Conservation (phyloP, 2,329 filamentous ascomycete genomes). For the Cadophora sp. region DNA sequence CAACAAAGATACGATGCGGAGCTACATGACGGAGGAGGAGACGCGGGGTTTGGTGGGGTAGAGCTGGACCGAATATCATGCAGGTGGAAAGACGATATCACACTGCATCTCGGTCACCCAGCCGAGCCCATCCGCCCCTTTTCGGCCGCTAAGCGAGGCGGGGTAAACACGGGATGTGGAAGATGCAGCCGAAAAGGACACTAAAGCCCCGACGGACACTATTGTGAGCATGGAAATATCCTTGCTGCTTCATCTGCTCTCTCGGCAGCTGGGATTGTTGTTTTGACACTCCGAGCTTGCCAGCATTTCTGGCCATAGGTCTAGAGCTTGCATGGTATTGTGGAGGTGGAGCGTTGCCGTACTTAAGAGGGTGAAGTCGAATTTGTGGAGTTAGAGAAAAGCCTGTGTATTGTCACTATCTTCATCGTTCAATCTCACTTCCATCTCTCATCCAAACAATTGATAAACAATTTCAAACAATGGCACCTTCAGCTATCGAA, state of each 20-base stretch:
- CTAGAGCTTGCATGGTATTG: not conserved
- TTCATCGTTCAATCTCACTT: not conserved
- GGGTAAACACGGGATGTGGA: not conserved
- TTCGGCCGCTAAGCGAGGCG: constrained; percentile 4
- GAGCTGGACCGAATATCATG: not conserved
- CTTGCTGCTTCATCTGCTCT: not conserved
- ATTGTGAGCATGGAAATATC: not conserved
- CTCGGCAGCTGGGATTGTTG: not conserved
- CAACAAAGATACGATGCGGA: not conserved
- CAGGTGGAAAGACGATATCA: not conserved
- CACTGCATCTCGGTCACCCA: not conserved
- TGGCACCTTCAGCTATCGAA: constrained; percentile 14
- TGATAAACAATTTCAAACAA: not conserved
- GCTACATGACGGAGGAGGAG: not conserved
- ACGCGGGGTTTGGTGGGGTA: not conserved
- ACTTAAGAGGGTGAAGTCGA: not conserved
- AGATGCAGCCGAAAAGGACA: not conserved
- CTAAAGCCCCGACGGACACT: not conserved
- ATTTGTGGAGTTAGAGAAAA: not conserved
- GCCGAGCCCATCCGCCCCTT: not conserved
- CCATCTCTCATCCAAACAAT: not conserved
- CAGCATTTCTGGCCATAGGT: not conserved
- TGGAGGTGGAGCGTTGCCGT: not conserved
- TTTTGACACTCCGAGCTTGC: not conserved
- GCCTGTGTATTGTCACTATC: not conserved